These are phyloP conservation scores for Cornus controversa DNA, from an alignment of 148 eudicot genomes.

Conservation along the genomic window DNA sequence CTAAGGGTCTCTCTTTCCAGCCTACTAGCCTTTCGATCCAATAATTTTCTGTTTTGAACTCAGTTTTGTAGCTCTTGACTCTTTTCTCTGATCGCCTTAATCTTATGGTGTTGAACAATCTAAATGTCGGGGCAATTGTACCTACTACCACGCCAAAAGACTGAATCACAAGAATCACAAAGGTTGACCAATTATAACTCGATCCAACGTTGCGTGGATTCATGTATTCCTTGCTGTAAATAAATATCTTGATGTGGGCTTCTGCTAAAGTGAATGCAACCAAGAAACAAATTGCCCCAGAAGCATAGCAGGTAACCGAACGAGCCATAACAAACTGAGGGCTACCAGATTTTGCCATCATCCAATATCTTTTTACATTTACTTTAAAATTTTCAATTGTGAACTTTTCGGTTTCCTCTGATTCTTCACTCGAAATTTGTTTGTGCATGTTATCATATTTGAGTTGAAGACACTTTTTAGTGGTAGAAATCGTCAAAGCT, in stretches of 20 bases:
- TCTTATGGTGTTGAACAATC: conserved; percentile 1
- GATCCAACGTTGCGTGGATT: background rate
- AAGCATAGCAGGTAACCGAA: conserved; percentile 11
- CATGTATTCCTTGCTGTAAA: too few relatives aligned
- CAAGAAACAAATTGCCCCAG: conserved; percentile 13
- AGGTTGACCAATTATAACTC: conserved; percentile 17
- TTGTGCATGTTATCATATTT: conserved; percentile 5
- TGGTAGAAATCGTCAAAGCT: conserved; percentile 13
- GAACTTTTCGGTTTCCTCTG: background rate
- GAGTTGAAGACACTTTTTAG: conserved; percentile 12
- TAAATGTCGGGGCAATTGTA: conserved; percentile 19
- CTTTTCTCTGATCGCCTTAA: background rate
- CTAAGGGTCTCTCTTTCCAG: too few relatives aligned
- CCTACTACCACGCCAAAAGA: conserved; percentile 14
- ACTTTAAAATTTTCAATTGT: conserved; percentile 8
- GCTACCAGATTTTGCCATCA: conserved; percentile 22
- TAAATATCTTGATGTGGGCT: background rate
- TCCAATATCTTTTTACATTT: conserved; percentile 10
- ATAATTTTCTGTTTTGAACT: background rate
- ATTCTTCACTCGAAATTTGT: background rate
- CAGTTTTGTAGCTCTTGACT: background rate
- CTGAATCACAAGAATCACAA: background rate
- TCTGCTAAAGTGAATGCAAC: conserved; percentile 11
- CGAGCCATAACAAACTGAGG: conserved; percentile 26
- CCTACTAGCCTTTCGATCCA: background rate